These are phyloP conservation scores for Xylariaceae sp. DNA, from an alignment of 2,329 filamentous ascomycete species.

Conservation along the genomic window DNA sequence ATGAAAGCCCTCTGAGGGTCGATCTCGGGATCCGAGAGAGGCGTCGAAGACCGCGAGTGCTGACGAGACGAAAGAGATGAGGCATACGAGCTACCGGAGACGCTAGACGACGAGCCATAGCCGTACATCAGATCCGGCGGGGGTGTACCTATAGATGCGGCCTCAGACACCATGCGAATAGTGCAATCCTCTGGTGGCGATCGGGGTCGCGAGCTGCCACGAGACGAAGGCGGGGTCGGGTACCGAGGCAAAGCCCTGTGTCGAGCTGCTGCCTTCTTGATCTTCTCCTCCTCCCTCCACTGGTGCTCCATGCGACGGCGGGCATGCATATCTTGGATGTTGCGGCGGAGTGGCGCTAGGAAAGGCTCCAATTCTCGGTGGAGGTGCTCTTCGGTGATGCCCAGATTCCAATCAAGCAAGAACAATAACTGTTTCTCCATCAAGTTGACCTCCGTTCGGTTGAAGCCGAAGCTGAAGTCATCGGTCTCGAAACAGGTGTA, in stretches of 20 bases:
- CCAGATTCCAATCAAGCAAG: slow-evolving; percentile 89
- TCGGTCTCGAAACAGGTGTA: slow-evolving; percentile 75
- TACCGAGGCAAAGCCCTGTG: slow-evolving; percentile 35
- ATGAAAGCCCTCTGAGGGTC: slow-evolving; percentile 35
- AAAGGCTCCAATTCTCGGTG: slow-evolving; percentile 84
- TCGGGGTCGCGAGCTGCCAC: slow-evolving; percentile 33
- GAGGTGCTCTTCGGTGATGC: slow-evolving; percentile 78
- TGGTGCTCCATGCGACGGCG: slow-evolving; percentile 44
- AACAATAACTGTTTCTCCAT: slow-evolving; percentile 99
- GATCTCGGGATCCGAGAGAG: slow-evolving; percentile 38
- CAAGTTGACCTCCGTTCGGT: slow-evolving; percentile 90
- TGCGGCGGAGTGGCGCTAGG: slow-evolving; percentile 72
- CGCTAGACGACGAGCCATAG: slow-evolving; percentile 32
- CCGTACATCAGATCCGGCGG: slow-evolving; percentile 45
- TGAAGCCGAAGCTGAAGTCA: slow-evolving; percentile 74
- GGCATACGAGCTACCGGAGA: slow-evolving; percentile 42
- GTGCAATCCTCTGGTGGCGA: slow-evolving; percentile 35
- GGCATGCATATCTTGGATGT: slow-evolving; percentile 47
- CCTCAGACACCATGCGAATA: slow-evolving; percentile 35
- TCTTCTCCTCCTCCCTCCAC: slow-evolving; percentile 40
- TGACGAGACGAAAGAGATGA: slow-evolving; percentile 42
- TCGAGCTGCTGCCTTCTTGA: slow-evolving; percentile 29
- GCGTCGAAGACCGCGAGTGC: slow-evolving; percentile 47
- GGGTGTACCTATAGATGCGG: slow-evolving; percentile 32
- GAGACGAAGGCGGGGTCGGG: slow-evolving; percentile 43